phyloP scores from a whole-genome alignment of 1,139 yeast genomes.

The Scheffersomyces cryptocercus region DNA sequence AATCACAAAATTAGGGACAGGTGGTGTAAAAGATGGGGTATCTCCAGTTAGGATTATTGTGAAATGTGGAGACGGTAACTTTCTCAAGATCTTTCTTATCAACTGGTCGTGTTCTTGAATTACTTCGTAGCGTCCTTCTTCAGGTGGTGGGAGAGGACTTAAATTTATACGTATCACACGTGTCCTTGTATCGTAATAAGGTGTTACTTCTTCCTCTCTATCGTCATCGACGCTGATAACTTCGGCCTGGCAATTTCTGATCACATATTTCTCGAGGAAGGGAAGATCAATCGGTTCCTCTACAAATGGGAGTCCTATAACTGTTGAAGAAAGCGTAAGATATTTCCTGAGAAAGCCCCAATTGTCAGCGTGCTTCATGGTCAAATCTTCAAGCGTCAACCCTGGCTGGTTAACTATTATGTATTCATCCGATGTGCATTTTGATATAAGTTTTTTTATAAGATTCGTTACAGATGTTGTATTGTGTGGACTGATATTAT shows the following conservation, averaged over 20 bases:
- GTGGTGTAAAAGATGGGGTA: slow-evolving; percentile 26
- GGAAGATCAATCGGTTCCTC: slow-evolving; percentile 46
- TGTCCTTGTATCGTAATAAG: slow-evolving; percentile 58
- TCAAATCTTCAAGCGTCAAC: slow-evolving; percentile 56
- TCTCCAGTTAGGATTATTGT: slow-evolving; percentile 53
- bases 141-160: slow-evolving; percentile 45
- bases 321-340: slow-evolving; percentile 60
- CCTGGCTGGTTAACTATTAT: slow-evolving; percentile 74
- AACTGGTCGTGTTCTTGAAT: slow-evolving; percentile 50
- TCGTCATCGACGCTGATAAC: slow-evolving; percentile 36
- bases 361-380: slow-evolving; percentile 32
- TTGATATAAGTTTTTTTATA: slow-evolving; percentile 50
- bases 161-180: slow-evolving; percentile 61
- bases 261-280: slow-evolving; percentile 43
- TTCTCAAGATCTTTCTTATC: slow-evolving; percentile 53
- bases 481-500: slow-evolving; percentile 19
- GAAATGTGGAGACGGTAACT: slow-evolving; percentile 67
- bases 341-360: slow-evolving; percentile 60
- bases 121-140: slow-evolving; percentile 21
- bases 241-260: slow-evolving; percentile 51
- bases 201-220: slow-evolving; percentile 41
- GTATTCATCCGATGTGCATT: slow-evolving; percentile 72
- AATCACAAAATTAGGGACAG: slow-evolving; percentile 30
- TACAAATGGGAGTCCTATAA: slow-evolving; percentile 61
- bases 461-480: slow-evolving; percentile 40